Evolutionary conservation across 805 yeast species (phyloP).

Genomic region (Teunomyces cretensis): DNA sequence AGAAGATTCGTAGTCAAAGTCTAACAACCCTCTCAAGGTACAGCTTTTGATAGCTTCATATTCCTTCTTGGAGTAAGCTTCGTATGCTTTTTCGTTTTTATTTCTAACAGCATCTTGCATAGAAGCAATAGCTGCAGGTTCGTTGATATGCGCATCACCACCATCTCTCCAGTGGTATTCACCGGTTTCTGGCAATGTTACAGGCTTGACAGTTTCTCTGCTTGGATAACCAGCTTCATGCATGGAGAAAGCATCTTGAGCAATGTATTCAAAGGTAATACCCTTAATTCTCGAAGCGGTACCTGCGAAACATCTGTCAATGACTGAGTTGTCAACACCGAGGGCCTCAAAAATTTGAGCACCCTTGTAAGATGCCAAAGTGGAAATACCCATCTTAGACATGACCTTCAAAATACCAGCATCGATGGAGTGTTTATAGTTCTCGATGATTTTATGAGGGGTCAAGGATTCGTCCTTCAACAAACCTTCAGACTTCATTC

Average conservation of each 20-base stretch:
- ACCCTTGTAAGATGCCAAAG: slow-evolving; percentile 97
- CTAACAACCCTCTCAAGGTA: slow-evolving; percentile 90
- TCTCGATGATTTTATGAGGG: slow-evolving; percentile 61
- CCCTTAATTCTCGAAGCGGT: slow-evolving; percentile 97
- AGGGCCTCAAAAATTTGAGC: slow-evolving; percentile 98
- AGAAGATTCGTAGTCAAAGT: slow-evolving; percentile 75
- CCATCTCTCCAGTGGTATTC: slow-evolving; percentile 99
- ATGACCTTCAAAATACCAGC: slow-evolving; percentile 93
- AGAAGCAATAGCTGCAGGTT: slow-evolving; percentile 91
- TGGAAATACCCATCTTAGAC: slow-evolving; percentile 99
- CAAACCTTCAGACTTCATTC: slow-evolving; percentile 80
- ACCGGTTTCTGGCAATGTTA: slow-evolving; percentile 88
- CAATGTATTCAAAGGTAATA: slow-evolving; percentile 90
- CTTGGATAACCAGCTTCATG: slow-evolving; percentile 92
- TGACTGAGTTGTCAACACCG: slow-evolving; percentile 93
- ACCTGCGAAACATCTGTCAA: slow-evolving; percentile 94
- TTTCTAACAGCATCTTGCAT: slow-evolving; percentile 98
- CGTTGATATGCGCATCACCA: slow-evolving; percentile 93
- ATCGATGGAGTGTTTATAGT: slow-evolving; percentile 83
- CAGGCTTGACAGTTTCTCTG: slow-evolving; percentile 66
- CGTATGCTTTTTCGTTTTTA: slow-evolving; percentile 92
- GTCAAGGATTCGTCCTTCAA: slow-evolving; percentile 53
- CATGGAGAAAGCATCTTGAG: slow-evolving; percentile 92
- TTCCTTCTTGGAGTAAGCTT: slow-evolving; percentile 84
- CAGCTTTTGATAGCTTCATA: slow-evolving; percentile 89